Percentiles rank a stretch among this genome's conserved stretches.
These are phyloP conservation scores for Tuber indicum DNA, from an alignment of 495 filamentous ascomycete species.

Conservation along the genomic window DNA sequence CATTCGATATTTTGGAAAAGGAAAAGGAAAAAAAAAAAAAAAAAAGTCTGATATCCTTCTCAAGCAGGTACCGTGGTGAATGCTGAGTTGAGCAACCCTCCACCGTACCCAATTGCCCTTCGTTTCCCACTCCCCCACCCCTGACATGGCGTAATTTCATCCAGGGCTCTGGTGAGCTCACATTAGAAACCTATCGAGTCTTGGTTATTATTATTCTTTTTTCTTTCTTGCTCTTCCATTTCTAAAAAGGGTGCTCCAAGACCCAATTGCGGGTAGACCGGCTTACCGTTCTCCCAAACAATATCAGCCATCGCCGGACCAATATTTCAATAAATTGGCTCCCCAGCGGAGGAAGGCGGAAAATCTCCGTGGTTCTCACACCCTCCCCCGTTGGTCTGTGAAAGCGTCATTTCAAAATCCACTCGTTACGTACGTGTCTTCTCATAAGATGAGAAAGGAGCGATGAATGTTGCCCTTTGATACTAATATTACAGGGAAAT, in stretches of 20 bases:
- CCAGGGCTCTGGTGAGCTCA: not conserved
- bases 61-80: not conserved
- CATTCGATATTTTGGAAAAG: not conserved
- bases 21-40: not conserved
- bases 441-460: not conserved
- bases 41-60: not conserved
- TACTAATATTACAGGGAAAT: not conserved
- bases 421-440: conserved; percentile 3
- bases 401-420: not conserved
- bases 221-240: not conserved
- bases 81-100: not conserved
- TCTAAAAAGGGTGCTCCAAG: not conserved
- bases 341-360: conserved; percentile 14
- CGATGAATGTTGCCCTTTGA: not conserved
- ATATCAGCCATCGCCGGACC: conserved; percentile 12
- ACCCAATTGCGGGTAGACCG: conserved; percentile 24
- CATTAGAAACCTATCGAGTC: not conserved
- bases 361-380: not conserved
- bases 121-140: not conserved
- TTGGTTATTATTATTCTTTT: not conserved
- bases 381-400: not conserved
- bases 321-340: conserved; percentile 25
- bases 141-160: not conserved
- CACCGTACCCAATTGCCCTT: not conserved
- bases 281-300: not conserved